Evolutionary conservation across 179 eudicot species (phyloP), one percentile per base, ranked within the genome.

Genomic region (Silene coronaria): DNA sequence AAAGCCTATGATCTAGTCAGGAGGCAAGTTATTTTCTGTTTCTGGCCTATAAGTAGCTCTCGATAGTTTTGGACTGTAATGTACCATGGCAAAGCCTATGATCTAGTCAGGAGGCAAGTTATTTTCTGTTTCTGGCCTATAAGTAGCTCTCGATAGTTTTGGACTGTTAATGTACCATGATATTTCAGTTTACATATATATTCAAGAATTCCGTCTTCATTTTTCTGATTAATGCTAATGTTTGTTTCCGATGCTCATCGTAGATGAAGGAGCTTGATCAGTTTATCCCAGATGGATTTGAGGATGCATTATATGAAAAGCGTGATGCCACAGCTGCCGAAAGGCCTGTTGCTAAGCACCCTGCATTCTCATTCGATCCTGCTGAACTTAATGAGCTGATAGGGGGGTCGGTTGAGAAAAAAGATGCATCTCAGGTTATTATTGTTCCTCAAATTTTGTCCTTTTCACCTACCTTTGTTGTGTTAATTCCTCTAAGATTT

Each of bases 181-280:
- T 13, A 19, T 7, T 14, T 11, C 17, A 62, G 0, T 28, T 11
- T 64, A 36, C 38, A 12, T 62, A 22, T 28, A 34, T 34, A 5
- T 34, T 34, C 45, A 6, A 7, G 45, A 14, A 63, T 17, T 45
- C 12, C 38, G 21, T 7, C 24, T 24, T 30, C 27, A 10, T 74
- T 51, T 53, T 68, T n/a, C 23, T 67, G n/a, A 16, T 42, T 30
- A 19, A 16, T 70, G 74, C 62, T n/a, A 27, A 23, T 28, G 30
- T 24, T 24, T 36, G 24, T 57, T 45, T 75, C 28, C 34, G 53
- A 36, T 69, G 32, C 27, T 57, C 38, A 30, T 75, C 68, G 79
- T 81, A 96, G 99, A 79, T 86, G 83, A 89, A 89, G 82, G 83
- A 87, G 80, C 90, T 96, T 84, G 97, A 93, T 78, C 87, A 58